Percentiles rank a stretch among this genome's conserved stretches.
phyloP scores from a whole-genome alignment of 495 filamentous ascomycete genomes.

The Hypoxylon trugodes region DNA sequence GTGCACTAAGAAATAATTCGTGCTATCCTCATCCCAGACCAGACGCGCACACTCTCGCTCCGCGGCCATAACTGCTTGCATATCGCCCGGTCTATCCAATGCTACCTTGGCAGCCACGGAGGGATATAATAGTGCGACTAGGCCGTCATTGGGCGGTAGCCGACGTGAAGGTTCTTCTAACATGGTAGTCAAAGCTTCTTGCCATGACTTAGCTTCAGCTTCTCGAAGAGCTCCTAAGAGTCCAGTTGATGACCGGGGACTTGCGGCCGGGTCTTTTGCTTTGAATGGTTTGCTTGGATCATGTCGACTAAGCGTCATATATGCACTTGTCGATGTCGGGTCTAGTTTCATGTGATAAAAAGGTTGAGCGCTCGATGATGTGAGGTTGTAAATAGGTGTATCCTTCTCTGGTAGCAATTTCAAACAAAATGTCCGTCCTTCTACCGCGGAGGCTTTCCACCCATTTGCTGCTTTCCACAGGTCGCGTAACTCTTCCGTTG shows the following conservation, averaged over 20 bases:
- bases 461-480: conserved; percentile 66
- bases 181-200: conserved; percentile 65
- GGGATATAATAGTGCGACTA: conserved; percentile 79
- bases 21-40: conserved; percentile 69
- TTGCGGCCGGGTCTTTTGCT: conserved; percentile 32
- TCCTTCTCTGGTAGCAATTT: conserved; percentile 57
- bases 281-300: conserved; percentile 62
- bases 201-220: conserved; percentile 53
- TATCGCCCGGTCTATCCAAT: conserved; percentile 69
- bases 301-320: conserved; percentile 60
- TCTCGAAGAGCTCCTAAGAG: conserved; percentile 55
- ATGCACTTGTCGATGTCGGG: conserved; percentile 63
- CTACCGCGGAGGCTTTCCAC: conserved; percentile 58
- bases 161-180: conserved; percentile 66
- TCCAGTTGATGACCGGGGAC: conserved; percentile 26
- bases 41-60: conserved; percentile 76
- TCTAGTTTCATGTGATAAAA: conserved; percentile 63
- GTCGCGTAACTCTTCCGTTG: conserved; percentile 60
- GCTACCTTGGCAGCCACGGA: conserved; percentile 73
- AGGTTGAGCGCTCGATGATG: conserved; percentile 55
- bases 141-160: conserved; percentile 69
- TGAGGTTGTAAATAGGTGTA: conserved; percentile 61
- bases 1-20: conserved; percentile 75
- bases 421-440: conserved; percentile 61
- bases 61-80: conserved; percentile 68